Evolutionary conservation across 2,329 filamentous ascomycete species (phyloP).

Genomic region (Nigrograna mackinnonii): DNA sequence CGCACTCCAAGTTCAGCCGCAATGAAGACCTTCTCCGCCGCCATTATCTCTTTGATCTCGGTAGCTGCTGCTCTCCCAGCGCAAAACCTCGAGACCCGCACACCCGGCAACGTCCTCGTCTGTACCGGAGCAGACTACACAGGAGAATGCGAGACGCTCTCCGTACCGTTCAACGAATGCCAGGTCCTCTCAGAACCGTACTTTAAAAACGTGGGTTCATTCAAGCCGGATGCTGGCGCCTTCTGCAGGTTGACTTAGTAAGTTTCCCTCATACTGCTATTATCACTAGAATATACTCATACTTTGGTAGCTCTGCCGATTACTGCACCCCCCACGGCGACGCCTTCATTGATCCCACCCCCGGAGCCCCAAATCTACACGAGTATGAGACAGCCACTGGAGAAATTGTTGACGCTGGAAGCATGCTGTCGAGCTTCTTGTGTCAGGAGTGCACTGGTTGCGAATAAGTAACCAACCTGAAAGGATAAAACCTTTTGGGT

Average conservation of each 20-base stretch:
- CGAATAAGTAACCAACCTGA: too few species aligned
- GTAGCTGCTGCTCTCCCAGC: conserved; percentile 13
- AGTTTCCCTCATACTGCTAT: conserved; percentile 4
- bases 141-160: conserved; percentile 9
- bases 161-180: conserved; percentile 13
- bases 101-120: conserved; percentile 9
- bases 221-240: conserved; percentile 11
- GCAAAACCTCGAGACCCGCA: conserved; percentile 5
- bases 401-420: conserved; percentile 14
- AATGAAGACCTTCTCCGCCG: conserved; percentile 16
- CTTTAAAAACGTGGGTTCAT: conserved; percentile 15
- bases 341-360: conserved; percentile 15
- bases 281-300: background rate
- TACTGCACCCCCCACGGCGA: conserved; percentile 21
- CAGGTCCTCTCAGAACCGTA: conserved; percentile 6
- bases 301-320: conserved; percentile 12
- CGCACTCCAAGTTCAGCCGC: conserved; percentile 4
- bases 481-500: too few species aligned
- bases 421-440: conserved; percentile 13
- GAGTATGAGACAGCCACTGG: conserved; percentile 11
- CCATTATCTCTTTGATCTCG: conserved; percentile 14
- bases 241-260: conserved; percentile 25
- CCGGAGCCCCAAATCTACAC: conserved; percentile 8
- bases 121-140: conserved; percentile 17
- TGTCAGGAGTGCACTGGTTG: conserved; percentile 19